Evolutionary conservation across 2,329 filamentous ascomycete genomes (phyloP), one percentile per base, ranked within the genome.

Genomic region (Sporothrix pseudoabietina): DNA sequence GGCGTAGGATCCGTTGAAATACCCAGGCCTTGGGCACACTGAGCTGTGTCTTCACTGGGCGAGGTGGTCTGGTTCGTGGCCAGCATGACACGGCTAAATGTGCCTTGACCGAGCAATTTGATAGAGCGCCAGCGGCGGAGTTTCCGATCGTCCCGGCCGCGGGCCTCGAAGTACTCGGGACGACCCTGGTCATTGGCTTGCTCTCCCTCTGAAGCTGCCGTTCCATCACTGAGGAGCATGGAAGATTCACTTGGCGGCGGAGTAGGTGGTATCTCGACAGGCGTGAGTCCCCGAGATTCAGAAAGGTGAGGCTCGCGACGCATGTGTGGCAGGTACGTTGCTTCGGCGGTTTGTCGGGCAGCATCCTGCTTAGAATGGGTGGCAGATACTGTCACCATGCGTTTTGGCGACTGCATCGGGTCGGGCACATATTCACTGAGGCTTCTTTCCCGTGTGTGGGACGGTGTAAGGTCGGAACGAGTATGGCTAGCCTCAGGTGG

Each of bases 61-160:
- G 75, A 65, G 12, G 84, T 82, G 55, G 89, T 87, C 79, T 97
- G 90, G 78, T 92, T 94, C 12, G 94, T 97, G 4, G 94, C 96
- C 57, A 99, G 85, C 83, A 97, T 91, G 26, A 99, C 96, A 78
- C 93, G 93, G 80, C 94, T 98, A 81, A 99, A 99, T 0, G 96
- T 98, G 52, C 96, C 96, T 78, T 97, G 93, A 5, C 96, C 96
- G 6, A 99, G 87, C 76, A 91, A 84, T 74, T 92, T 91, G 54
- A 99, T 83, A 14, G 91, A 92, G 76, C 92, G 89, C 90, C 96
- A 99, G 76, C 89, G 87, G 73, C 91, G 89, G 26, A 89, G 86
- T 80, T 94, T 94, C 76, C 88, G 83, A 74, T 93, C 89, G 69
- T 87, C 84, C 47, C 92, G 86, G 2, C 88, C 91, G 76, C 84